Percentiles rank a stretch among this genome's conserved stretches.
Conservation (phyloP, 2,329 filamentous ascomycete genomes). For the Aspergillus piperis region DNA sequence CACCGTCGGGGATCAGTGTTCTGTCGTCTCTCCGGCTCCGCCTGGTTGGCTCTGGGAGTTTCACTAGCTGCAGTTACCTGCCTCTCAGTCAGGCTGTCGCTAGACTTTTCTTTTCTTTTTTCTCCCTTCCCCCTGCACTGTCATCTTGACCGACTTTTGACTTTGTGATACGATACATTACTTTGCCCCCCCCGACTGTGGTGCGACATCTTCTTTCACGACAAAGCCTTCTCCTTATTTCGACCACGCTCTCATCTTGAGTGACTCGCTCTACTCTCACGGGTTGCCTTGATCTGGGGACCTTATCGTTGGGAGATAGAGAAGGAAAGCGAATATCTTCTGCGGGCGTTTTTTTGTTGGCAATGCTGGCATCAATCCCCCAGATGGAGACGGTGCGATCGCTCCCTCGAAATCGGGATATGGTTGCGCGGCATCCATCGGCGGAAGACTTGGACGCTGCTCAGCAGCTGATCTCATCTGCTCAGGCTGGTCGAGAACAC, state of each 20-base stretch:
- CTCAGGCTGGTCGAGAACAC: slow-evolving; percentile 45
- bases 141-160: slow-evolving; percentile 41
- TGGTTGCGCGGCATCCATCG: slow-evolving; percentile 45
- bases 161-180: slow-evolving; percentile 37
- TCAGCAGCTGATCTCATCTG: slow-evolving; percentile 51
- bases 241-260: slow-evolving; percentile 16
- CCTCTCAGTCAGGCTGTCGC: slow-evolving; percentile 19
- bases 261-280: slow-evolving; percentile 17
- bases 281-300: slow-evolving; percentile 13
- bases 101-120: slow-evolving; percentile 23
- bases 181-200: slow-evolving; percentile 29
- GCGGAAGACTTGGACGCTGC: slow-evolving; percentile 51
- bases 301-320: slow-evolving; percentile 3
- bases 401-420: slow-evolving; percentile 32
- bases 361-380: slow-evolving; percentile 40
- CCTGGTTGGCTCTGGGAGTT: slow-evolving; percentile 20
- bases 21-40: slow-evolving; percentile 16
- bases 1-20: slow-evolving; percentile 19
- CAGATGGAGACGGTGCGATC: slow-evolving; percentile 41
- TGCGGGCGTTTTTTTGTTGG: slow-evolving; percentile 17
- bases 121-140: slow-evolving; percentile 17
- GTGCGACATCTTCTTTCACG: slow-evolving; percentile 28
- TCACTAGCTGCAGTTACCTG: slow-evolving; percentile 29
- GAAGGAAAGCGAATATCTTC: neutral
- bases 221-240: slow-evolving; percentile 21